A percentile compares a stretch with the other conserved stretches of the same genome.
phyloP scores from a whole-genome alignment of 768 basidiomycete genomes.

The Tulasnella sp. region DNA sequence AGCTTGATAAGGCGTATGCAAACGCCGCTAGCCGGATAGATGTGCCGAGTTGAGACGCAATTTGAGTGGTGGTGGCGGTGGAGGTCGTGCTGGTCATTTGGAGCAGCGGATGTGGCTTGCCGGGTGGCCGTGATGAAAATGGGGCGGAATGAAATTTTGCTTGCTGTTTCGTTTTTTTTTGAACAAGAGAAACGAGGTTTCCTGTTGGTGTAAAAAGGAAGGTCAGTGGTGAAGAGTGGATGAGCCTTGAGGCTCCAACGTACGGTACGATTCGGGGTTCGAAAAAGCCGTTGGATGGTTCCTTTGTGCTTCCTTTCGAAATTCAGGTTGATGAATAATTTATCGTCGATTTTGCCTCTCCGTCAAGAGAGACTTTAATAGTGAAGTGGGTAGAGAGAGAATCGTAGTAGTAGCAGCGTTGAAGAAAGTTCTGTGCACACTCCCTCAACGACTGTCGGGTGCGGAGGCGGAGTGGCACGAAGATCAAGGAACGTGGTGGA shows the following conservation, averaged over 20 bases:
- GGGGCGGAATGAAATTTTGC: background rate
- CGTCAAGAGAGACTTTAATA: background rate
- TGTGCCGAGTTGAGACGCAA: background rate
- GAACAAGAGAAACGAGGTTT: background rate
- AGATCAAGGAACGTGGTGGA: background rate
- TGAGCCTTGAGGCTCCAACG: too few relatives aligned
- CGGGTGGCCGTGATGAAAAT: background rate
- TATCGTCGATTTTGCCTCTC: background rate
- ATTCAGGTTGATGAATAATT: background rate
- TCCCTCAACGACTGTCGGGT: background rate
- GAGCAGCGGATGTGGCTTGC: background rate
- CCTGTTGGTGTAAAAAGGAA: background rate
- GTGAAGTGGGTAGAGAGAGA: background rate
- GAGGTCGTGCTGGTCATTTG: background rate
- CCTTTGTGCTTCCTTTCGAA: background rate
- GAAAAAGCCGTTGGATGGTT: background rate
- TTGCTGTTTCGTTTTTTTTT: background rate
- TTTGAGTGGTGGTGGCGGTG: background rate
- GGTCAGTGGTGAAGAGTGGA: too few relatives aligned
- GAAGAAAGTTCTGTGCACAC: background rate
- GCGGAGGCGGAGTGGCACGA: conserved; percentile 3
- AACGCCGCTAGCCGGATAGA: conserved; percentile 9
- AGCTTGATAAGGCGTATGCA: conserved; percentile 25
- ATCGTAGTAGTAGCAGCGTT: background rate
- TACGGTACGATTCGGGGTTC: background rate